phyloP scores from a whole-genome alignment of 129 eudicot species.

The Chrysanthemum seticuspe region DNA sequence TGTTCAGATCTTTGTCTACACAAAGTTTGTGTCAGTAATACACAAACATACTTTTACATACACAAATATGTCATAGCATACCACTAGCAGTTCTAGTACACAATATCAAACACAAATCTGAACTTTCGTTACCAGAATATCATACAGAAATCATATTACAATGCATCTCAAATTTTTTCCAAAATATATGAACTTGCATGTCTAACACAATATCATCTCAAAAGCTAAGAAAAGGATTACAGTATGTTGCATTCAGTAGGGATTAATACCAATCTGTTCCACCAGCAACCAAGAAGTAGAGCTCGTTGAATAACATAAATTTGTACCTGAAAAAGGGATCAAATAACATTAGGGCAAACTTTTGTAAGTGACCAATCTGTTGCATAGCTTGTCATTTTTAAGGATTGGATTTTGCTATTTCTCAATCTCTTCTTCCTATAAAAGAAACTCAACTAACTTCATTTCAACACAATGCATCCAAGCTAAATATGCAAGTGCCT shows the following conservation, averaged over 20 bases:
- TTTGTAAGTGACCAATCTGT: not conserved
- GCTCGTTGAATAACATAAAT: slow-evolving; percentile 90
- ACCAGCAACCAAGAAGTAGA: slow-evolving; percentile 94
- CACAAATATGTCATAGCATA: too few species aligned
- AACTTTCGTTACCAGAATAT: too few species aligned
- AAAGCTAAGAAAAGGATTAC: too few species aligned
- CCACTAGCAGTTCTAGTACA: too few species aligned
- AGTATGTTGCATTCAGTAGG: not conserved
- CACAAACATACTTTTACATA: too few species aligned
- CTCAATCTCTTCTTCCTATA: slow-evolving; percentile 56
- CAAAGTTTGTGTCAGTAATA: too few species aligned
- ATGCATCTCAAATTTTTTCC: too few species aligned
- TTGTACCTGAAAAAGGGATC: slow-evolving; percentile 70
- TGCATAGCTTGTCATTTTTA: slow-evolving; percentile 52
- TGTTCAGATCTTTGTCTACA: too few species aligned
- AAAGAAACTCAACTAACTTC: not conserved
- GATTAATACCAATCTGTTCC: slow-evolving; percentile 84
- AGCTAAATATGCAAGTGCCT: slow-evolving; percentile 12
- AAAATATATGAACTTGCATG: too few species aligned
- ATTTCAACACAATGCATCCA: not conserved
- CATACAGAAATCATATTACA: too few species aligned
- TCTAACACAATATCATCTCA: too few species aligned
- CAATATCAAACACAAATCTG: too few species aligned
- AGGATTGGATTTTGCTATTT: slow-evolving; percentile 93
- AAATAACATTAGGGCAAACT: not conserved